Evolutionary conservation across 2,329 filamentous ascomycete genomes (phyloP), one percentile per base, ranked within the genome.

Genomic region (Beauveria scarabaeidicola): DNA sequence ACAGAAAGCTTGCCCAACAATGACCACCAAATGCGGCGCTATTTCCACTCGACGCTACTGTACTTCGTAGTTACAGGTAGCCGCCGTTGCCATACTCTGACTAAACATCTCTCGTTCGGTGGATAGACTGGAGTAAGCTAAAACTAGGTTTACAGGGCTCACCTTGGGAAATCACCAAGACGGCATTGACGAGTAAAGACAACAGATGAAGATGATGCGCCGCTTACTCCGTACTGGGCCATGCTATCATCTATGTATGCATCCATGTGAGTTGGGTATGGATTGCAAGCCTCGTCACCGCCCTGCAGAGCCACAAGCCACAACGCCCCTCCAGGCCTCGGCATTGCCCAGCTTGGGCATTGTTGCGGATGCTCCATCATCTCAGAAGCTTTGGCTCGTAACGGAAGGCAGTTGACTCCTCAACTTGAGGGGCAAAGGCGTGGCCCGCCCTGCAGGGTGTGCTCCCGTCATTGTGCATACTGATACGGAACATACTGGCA

Each of bases 41-140:
- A 53, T 43, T 41, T 53, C 32, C 32, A 36, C 10, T 19, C 23
- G 21, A 41, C 41, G 32, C 11, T 19, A n/a, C n/a, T n/a, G n/a
- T n/a, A n/a, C n/a, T n/a, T n/a, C n/a, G n/a, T n/a, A n/a, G 15
- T 21, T 43, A 53, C 23, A 15, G 38, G 51, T 41, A 43, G 51
- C 51, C 51, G 51, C 51, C 51, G 51, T 53, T 53, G 51, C 21
- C 19, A 43, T 13, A 15, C 27, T 53, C 51, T 53, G 51, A 53
- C 51, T 43, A 53, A 53, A 41, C 21, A 53, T 17, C 15, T 13
- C 38, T 13, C 19, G n/a, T 13, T 19, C 11, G 27, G 52, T 43
- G 50, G 50, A 13, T 40, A 44, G n/a, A 15, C 17, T 44, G 38
- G 23, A 54, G 40, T 15, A 44, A 17, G 17, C 36, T 53, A 29